Percentiles rank a stretch among this genome's conserved stretches.
Evolutionary conservation across 441 rosid genomes (phyloP).

Genomic region (Euphorbia corollata): DNA sequence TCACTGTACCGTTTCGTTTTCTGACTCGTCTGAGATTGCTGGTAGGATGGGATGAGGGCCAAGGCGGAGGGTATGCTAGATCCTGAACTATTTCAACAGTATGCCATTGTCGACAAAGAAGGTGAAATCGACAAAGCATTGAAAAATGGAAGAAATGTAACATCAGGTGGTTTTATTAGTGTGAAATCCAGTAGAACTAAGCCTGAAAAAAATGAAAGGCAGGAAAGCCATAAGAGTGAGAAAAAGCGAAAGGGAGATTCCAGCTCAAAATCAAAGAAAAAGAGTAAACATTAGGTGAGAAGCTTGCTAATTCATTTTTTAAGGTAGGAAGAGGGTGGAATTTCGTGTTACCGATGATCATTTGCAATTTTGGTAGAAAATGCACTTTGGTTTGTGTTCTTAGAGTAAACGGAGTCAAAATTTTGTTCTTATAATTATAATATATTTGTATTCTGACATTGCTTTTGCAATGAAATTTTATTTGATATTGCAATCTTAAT

Average conservation of each 20-base stretch:
- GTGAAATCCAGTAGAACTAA: slow-evolving; percentile 53
- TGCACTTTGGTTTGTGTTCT: background rate
- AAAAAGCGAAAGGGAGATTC: slow-evolving; percentile 56
- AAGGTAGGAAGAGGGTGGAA: background rate
- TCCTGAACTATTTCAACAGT: slow-evolving; percentile 61
- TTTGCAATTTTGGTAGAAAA: background rate
- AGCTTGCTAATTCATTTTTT: background rate
- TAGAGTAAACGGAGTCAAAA: background rate
- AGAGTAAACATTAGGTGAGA: slow-evolving; percentile 36
- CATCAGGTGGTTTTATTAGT: slow-evolving; percentile 51
- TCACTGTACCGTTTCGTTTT: background rate
- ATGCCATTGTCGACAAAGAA: slow-evolving; percentile 55
- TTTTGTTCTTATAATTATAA: too few relatives aligned
- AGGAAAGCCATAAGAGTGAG: slow-evolving; percentile 34
- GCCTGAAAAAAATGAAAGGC: slow-evolving; percentile 41
- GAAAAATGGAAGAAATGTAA: slow-evolving; percentile 44
- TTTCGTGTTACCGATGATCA: background rate
- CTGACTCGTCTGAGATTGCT: slow-evolving; percentile 1
- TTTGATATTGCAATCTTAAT: background rate
- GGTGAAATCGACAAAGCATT: slow-evolving; percentile 62
- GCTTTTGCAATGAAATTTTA: too few relatives aligned
- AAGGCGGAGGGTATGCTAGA: slow-evolving; percentile 48
- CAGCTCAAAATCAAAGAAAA: slow-evolving; percentile 50
- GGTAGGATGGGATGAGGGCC: slow-evolving; percentile 62
- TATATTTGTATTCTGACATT: too few relatives aligned